phyloP scores from a whole-genome alignment of 2,329 filamentous ascomycete genomes.

The Epichloe coenophiala region DNA sequence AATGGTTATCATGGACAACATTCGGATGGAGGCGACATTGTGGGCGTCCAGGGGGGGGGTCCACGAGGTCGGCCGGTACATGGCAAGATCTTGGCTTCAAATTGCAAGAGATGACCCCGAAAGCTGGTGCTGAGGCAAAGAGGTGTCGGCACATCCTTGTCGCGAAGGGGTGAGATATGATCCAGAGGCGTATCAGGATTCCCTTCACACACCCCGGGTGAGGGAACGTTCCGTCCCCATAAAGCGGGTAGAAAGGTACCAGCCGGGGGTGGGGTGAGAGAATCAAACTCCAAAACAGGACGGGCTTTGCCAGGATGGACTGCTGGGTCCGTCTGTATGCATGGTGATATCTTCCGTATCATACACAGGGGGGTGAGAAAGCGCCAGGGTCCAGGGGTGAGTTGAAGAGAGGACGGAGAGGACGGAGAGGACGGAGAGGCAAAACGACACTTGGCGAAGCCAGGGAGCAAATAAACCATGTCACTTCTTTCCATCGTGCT shows the following conservation, averaged over 20 bases:
- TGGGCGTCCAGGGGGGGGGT: constrained; percentile 1
- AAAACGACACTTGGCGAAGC: background rate
- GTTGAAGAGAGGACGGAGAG: background rate
- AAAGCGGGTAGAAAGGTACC: constrained; percentile 4
- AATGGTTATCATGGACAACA: constrained; percentile 1
- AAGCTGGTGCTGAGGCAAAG: constrained; percentile 3
- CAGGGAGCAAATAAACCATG: background rate
- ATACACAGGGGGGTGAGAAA: background rate
- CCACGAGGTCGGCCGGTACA: constrained; percentile 3
- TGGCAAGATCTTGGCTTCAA: constrained; percentile 6
- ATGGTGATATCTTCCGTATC: background rate
- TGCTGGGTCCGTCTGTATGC: background rate
- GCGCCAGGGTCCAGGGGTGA: background rate
- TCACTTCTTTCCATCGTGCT: too few species aligned
- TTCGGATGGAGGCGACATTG: constrained; percentile 1
- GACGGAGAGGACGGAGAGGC: background rate
- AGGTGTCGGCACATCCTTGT: constrained; percentile 1
- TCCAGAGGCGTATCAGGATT: background rate
- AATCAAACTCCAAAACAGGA: constrained; percentile 1
- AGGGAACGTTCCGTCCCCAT: constrained; percentile 5
- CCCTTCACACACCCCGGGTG: background rate
- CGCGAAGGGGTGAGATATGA: background rate
- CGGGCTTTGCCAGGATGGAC: background rate
- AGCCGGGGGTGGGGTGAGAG: background rate
- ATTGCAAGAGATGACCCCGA: constrained; percentile 1